Percentiles rank a stretch among this genome's conserved stretches.
These are phyloP conservation scores for Pisolithus sp. DNA, from an alignment of 768 basidiomycete genomes.

Conservation along the genomic window DNA sequence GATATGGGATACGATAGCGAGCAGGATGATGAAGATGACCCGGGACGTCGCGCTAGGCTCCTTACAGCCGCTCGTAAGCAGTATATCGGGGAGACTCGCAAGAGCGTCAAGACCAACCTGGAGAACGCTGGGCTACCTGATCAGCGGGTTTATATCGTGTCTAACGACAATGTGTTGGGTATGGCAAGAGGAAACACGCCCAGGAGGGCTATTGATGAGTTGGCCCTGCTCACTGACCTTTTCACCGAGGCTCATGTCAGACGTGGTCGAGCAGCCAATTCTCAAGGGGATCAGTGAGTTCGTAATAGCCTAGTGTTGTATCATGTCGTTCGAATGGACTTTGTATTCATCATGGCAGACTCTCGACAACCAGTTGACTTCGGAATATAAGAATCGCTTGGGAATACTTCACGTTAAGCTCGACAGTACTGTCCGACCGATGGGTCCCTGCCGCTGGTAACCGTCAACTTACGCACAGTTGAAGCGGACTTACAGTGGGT, in stretches of 20 bases:
- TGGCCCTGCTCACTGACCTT: conserved; percentile 9
- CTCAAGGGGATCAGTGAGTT: too few relatives aligned
- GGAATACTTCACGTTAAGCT: too few relatives aligned
- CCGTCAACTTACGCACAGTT: too few relatives aligned
- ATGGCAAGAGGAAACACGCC: conserved; percentile 8
- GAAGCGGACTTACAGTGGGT: too few relatives aligned
- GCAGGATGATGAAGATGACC: conserved; percentile 9
- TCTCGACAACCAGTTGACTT: too few relatives aligned
- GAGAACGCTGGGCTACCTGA: conserved; percentile 13
- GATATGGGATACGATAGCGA: conserved; percentile 17
- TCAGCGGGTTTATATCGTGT: conserved; percentile 24
- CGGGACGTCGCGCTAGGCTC: conserved; percentile 1
- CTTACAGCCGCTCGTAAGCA: conserved; percentile 12
- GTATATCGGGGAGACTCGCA: conserved; percentile 17
- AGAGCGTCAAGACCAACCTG: conserved; percentile 14
- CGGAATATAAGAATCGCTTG: too few relatives aligned
- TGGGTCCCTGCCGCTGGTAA: too few relatives aligned
- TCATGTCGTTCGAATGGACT: too few relatives aligned
- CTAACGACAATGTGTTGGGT: conserved; percentile 10
- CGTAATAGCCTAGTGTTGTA: too few relatives aligned
- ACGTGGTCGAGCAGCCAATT: neutral
- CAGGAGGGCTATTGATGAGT: conserved; percentile 12
- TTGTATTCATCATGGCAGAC: too few relatives aligned
- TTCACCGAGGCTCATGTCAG: conserved; percentile 4
- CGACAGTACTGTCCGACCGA: too few relatives aligned